Conservation (phyloP, 805 yeast genomes). For the Wickerhamiella sergipiensis region DNA sequence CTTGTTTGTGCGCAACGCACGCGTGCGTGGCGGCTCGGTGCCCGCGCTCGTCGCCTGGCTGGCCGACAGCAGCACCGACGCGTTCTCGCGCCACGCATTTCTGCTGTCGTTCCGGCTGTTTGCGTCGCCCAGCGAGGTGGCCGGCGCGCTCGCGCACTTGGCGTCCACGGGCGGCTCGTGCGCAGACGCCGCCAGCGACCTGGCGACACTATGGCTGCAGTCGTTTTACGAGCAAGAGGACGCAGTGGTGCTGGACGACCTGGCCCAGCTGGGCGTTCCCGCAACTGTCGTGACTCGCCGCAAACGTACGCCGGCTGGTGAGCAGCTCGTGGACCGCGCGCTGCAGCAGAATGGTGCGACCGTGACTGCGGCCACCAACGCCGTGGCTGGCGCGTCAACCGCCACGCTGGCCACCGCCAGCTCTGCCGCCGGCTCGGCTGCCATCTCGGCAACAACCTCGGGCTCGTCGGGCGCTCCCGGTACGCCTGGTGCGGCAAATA, state of each 20-base stretch:
- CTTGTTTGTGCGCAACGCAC: conserved; percentile 15
- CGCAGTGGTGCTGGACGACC: conserved; percentile 45
- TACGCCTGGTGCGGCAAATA: too few relatives aligned
- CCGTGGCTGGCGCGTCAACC: background rate
- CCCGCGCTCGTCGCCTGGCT: conserved; percentile 21
- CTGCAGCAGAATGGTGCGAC: background rate
- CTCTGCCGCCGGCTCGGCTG: conserved; percentile 1
- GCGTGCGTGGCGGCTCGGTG: conserved; percentile 24
- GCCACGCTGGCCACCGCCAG: conserved; percentile 1
- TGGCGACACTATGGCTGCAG: conserved; percentile 53
- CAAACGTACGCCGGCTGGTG: background rate
- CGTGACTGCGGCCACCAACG: background rate
- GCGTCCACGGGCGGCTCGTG: conserved; percentile 25
- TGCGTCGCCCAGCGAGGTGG: conserved; percentile 49
- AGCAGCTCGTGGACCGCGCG: conserved; percentile 2
- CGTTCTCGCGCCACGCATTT: conserved; percentile 55
- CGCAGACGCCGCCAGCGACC: conserved; percentile 34
- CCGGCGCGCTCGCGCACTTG: conserved; percentile 50
- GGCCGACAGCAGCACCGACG: conserved; percentile 5
- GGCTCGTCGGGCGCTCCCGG: background rate
- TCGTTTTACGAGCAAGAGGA: conserved; percentile 73
- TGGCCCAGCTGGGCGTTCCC: conserved; percentile 40
- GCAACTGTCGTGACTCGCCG: background rate
- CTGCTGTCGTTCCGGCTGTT: conserved; percentile 65
- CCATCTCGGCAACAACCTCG: background rate